These are phyloP conservation scores for Iris macrosiphon DNA, from an alignment of 106 monocot species.

Conservation along the genomic window DNA sequence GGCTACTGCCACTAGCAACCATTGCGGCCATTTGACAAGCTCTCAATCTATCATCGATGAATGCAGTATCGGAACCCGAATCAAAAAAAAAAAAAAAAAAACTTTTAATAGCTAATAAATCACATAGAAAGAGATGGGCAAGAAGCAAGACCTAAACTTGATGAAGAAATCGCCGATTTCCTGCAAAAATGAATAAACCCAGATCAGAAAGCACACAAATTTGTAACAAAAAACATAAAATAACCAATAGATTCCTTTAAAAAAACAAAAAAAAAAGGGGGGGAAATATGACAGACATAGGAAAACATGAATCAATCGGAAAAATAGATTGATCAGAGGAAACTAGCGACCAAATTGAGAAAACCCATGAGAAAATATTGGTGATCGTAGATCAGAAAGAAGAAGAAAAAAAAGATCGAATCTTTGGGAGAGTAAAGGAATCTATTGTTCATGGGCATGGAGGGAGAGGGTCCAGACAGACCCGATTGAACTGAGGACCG, in stretches of 20 bases:
- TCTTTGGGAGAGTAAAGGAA: not conserved
- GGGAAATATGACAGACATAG: too few relatives aligned
- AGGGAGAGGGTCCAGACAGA: slow-evolving; percentile 7
- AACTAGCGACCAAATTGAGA: not conserved
- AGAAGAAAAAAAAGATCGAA: not conserved
- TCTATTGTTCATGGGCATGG: slow-evolving; percentile 3
- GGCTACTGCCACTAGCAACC: slow-evolving; percentile 34
- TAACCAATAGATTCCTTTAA: too few relatives aligned
- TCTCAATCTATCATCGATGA: not conserved
- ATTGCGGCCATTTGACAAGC: slow-evolving; percentile 48
- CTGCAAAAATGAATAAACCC: not conserved
- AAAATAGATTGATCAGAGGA: not conserved
- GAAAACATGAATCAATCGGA: not conserved
- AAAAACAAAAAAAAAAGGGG: too few relatives aligned
- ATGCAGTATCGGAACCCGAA: not conserved
- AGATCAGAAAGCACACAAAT: too few relatives aligned
- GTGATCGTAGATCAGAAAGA: not conserved
- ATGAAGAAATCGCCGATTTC: too few relatives aligned
- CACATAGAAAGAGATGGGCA: too few relatives aligned
- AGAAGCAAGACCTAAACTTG: too few relatives aligned
- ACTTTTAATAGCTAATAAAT: too few relatives aligned
- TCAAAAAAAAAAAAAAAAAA: not conserved
- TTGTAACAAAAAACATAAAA: too few relatives aligned
- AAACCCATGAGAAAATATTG: too few relatives aligned
- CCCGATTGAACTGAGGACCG: slow-evolving; percentile 1